Evolutionary conservation across 345 rosid species (phyloP), one percentile per base, ranked within the genome.

Genomic region (Iberis pinnata): DNA sequence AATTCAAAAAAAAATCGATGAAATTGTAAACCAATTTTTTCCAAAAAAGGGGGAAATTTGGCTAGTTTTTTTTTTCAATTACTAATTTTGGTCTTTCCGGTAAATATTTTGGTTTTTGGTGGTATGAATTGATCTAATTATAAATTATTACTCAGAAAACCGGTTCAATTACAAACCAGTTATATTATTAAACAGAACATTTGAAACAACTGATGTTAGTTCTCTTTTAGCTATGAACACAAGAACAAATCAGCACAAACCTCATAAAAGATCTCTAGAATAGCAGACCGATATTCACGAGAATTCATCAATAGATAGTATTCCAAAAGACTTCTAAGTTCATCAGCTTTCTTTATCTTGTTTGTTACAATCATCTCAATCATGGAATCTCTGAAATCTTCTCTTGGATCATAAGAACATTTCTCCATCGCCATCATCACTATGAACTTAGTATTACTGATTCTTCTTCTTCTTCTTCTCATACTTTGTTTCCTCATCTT

Each of bases 341-440:
- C 89, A 40, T 73, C 78, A 0, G 85, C 73, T 16, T 82, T 73
- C 39, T 74, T 72, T 22, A 86, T 74, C 55, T 72, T 72, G 65
- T 84, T 90, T 0, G 70, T 74, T 56, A 74, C 59, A 31, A 90
- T 84, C 88, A 90, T 82, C 65, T 84, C 88, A 9, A 79, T 60
- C 87, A 90, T 82, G 12, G 97, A 89, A 22, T 78, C 83, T 60
- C 76, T 70, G 42, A 87, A 90, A 61, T 90, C 98, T 60, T 75
- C 77, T 60, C 80, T 73, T 14, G 89, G 94, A 75, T 84, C 86
- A 25, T 68, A 63, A 17, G 96, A 84, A 63, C 76, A 64, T 70
- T 78, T 90, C 63, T 90, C 98, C 87, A 75, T 75, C 0, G 95
- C 98, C 52, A 86, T 78, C 96, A 90, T 77, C 13, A 89, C 81